phyloP scores from a whole-genome alignment of 345 rosid genomes.

The Rhizophora mangle region DNA sequence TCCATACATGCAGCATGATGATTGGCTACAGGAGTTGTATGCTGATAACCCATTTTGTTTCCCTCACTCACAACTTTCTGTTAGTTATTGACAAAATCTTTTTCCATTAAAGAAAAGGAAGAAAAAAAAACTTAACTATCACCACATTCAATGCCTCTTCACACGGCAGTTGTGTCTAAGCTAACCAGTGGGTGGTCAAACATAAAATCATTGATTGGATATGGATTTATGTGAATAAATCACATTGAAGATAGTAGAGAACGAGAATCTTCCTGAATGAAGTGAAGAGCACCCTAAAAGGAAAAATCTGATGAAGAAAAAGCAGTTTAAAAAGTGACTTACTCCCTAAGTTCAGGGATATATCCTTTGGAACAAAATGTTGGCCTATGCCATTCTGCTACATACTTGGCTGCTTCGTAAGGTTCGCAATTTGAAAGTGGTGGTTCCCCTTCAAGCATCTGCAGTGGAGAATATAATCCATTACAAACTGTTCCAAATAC shows the following conservation, averaged over 20 bases:
- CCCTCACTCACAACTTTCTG: no score
- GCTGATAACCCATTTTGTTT: no score
- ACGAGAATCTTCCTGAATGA: not conserved
- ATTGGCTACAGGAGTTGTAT: no score
- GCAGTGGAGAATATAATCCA: conserved; percentile 20
- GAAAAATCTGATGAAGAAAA: not conserved
- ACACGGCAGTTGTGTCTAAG: no score
- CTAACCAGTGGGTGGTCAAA: no score
- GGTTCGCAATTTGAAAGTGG: conserved; percentile 81
- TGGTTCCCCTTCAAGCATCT: conserved; percentile 99
- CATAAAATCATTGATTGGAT: no score
- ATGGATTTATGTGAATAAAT: no score
- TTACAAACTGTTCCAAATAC: conserved; percentile 9
- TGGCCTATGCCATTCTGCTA: conserved; percentile 90
- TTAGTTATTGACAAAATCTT: no score
- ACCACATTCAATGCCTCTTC: no score
- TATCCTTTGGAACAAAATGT: conserved; percentile 69
- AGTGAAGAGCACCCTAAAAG: not conserved
- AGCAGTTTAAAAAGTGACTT: conserved; percentile 29
- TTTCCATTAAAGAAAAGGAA: no score
- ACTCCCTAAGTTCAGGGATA: conserved; percentile 76
- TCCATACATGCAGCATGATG: no score
- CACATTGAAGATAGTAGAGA: not conserved
- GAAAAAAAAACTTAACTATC: no score
- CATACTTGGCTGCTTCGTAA: conserved; percentile 91